These are phyloP conservation scores for Colletotrichum sansevieriae DNA, from an alignment of 2,329 filamentous ascomycete genomes.

Conservation along the genomic window DNA sequence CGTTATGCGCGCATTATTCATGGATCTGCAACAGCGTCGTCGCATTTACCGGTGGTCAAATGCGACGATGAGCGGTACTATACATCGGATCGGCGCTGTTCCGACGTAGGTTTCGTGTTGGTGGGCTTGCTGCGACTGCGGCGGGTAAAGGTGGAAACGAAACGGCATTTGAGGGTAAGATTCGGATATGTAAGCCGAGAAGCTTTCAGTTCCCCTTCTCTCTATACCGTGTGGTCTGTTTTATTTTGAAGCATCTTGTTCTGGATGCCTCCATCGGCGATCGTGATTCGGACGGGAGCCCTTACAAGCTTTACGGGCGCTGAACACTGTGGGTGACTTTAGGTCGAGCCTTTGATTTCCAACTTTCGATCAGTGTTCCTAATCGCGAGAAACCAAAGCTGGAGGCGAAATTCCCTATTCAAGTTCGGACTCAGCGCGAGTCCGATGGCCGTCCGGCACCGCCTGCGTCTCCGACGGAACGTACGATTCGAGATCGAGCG, in stretches of 20 bases:
- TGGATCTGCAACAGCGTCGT: slow-evolving; percentile 31
- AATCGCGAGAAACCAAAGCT: not conserved
- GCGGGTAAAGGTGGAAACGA: not conserved
- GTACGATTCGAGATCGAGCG: too few species aligned
- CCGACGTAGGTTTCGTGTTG: slow-evolving; percentile 29
- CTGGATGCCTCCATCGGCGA: not conserved
- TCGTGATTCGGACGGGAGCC: not conserved
- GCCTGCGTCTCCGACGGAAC: too few species aligned
- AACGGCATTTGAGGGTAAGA: not conserved
- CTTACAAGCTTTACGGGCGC: not conserved
- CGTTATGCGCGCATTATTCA: slow-evolving; percentile 20
- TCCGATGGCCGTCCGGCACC: too few species aligned
- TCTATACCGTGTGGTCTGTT: not conserved
- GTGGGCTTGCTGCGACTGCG: slow-evolving; percentile 11
- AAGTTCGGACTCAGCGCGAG: too few species aligned
- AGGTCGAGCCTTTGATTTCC: not conserved
- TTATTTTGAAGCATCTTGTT: fast-evolving
- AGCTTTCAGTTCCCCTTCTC: not conserved
- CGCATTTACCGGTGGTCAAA: slow-evolving; percentile 23
- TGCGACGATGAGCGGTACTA: slow-evolving; percentile 25
- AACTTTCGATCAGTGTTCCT: not conserved
- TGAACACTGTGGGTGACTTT: slow-evolving; percentile 6
- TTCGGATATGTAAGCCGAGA: too few species aligned
- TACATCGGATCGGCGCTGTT: slow-evolving; percentile 32
- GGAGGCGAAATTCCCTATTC: not conserved